Conservation (phyloP, 73 alveolate species). For the Symbiodinium pilosum region DNA sequence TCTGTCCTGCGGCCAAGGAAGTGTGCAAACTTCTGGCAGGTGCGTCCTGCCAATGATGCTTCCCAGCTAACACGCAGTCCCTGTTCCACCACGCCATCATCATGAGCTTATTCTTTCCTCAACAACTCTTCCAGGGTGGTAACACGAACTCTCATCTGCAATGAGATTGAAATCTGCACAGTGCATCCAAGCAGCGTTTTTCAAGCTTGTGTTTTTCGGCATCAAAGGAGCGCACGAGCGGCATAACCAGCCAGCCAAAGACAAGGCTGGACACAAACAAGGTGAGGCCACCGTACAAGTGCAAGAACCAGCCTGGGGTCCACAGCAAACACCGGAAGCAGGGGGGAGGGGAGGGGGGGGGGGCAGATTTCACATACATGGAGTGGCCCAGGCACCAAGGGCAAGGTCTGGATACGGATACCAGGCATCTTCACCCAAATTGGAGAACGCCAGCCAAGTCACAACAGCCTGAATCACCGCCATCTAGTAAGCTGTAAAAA, state of each 20-base stretch:
- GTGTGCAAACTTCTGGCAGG: not conserved
- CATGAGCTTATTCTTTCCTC: constrained; percentile 38
- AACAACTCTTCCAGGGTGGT: not conserved
- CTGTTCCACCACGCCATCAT: constrained; percentile 46
- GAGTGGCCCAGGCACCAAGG: not conserved
- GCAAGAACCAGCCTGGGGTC: constrained; percentile 73
- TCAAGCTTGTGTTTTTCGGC: constrained; percentile 13
- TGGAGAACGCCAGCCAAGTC: constrained; percentile 19
- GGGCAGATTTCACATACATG: not conserved
- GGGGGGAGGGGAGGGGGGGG: not conserved
- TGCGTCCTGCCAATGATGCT: not conserved
- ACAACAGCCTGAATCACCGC: constrained; percentile 21
- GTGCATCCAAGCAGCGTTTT: constrained; percentile 21
- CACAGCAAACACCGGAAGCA: too few relatives aligned
- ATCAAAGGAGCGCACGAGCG: constrained; percentile 39
- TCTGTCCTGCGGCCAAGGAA: not conserved
- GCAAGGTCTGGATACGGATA: constrained; percentile 60
- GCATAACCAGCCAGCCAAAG: constrained; percentile 87
- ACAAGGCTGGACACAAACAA: not conserved
- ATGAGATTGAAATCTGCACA: too few relatives aligned
- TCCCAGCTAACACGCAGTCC: not conserved
- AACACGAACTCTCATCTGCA: too few relatives aligned
- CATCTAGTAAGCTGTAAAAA: too few relatives aligned
- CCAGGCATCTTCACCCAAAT: constrained; percentile 70
- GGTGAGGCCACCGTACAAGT: constrained; percentile 47